phyloP scores from a whole-genome alignment of 2,329 filamentous ascomycete species.

The Phialophora macrospora region DNA sequence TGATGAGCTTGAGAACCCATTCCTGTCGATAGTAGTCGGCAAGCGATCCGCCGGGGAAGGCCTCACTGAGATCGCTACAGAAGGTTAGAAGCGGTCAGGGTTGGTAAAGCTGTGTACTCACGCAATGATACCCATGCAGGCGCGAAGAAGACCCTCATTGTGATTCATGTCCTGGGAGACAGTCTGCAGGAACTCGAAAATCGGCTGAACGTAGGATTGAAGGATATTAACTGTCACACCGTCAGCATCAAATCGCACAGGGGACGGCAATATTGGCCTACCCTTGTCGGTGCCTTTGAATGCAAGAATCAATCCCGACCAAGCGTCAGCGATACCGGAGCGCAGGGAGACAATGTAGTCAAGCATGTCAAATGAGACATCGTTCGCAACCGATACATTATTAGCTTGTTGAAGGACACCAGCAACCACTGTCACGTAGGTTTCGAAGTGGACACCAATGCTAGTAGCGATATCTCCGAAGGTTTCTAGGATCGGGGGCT shows the following conservation, averaged over 20 bases:
- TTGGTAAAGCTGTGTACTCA: conserved; percentile 59
- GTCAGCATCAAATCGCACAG: conserved; percentile 6
- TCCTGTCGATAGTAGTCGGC: conserved; percentile 83
- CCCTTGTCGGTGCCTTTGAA: conserved; percentile 71
- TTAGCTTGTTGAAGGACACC: conserved; percentile 93
- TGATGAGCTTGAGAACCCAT: conserved; percentile 87
- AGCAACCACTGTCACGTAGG: conserved; percentile 88
- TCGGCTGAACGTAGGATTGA: conserved; percentile 77
- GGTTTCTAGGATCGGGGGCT: conserved; percentile 95
- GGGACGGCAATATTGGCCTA: conserved; percentile 39
- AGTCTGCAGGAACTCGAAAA: conserved; percentile 83
- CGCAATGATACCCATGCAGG: conserved; percentile 98
- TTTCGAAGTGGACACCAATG: conserved; percentile 89
- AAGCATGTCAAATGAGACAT: conserved; percentile 91
- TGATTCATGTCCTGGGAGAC: conserved; percentile 83
- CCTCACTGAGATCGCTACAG: conserved; percentile 84
- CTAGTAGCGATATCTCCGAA: conserved; percentile 97
- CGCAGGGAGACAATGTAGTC: conserved; percentile 94
- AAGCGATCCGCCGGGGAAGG: conserved; percentile 89
- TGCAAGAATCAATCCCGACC: conserved; percentile 93
- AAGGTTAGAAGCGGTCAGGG: conserved; percentile 45
- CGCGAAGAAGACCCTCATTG: conserved; percentile 87
- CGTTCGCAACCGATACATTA: conserved; percentile 74
- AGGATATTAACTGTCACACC: conserved; percentile 53
- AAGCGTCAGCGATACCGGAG: conserved; percentile 98